A percentile compares a stretch with the other conserved stretches of the same genome.
These are phyloP conservation scores for Hawksworthiomyces lignivorus DNA, from an alignment of 2,329 filamentous ascomycete species.

Conservation along the genomic window DNA sequence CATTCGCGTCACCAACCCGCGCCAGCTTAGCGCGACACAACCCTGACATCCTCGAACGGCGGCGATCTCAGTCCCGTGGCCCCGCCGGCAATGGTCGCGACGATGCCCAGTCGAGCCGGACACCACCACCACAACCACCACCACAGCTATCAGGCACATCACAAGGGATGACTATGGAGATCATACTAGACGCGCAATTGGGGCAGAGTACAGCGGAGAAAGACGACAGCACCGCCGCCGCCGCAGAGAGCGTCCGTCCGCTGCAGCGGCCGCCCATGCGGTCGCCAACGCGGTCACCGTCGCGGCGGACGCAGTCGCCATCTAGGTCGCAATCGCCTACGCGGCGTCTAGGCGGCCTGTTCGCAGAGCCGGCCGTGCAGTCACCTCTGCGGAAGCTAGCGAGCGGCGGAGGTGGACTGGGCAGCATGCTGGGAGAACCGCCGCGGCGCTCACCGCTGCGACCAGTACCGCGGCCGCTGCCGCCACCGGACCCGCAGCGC, in stretches of 20 bases:
- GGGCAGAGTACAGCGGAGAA: slow-evolving; percentile 20
- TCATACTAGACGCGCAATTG: slow-evolving; percentile 22
- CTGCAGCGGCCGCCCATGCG: slow-evolving; percentile 5
- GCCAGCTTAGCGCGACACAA: slow-evolving; percentile 56
- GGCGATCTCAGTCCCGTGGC: slow-evolving; percentile 23
- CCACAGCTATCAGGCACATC: too few species aligned
- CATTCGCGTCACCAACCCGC: slow-evolving; percentile 60
- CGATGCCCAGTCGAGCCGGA: too few species aligned
- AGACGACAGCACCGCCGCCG: too few species aligned
- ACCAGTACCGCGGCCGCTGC: slow-evolving; percentile 38
- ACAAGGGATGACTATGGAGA: slow-evolving; percentile 12
- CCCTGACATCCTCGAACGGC: slow-evolving; percentile 45
- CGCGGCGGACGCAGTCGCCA: not conserved
- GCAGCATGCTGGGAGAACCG: slow-evolving; percentile 27
- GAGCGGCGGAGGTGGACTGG: not conserved
- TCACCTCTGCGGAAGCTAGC: slow-evolving; percentile 19
- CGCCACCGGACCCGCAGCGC: slow-evolving; percentile 34
- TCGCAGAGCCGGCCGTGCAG: slow-evolving; percentile 4
- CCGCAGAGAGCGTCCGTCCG: not conserved
- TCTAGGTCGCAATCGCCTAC: slow-evolving; percentile 19
- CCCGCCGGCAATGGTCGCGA: not conserved
- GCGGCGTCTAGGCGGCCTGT: slow-evolving; percentile 15
- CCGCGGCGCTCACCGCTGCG: slow-evolving; percentile 34
- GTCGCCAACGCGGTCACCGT: slow-evolving; percentile 3
- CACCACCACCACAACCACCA: too few species aligned